Conservation (phyloP, 2,329 filamentous ascomycete genomes). For the Penicillium sp. region DNA sequence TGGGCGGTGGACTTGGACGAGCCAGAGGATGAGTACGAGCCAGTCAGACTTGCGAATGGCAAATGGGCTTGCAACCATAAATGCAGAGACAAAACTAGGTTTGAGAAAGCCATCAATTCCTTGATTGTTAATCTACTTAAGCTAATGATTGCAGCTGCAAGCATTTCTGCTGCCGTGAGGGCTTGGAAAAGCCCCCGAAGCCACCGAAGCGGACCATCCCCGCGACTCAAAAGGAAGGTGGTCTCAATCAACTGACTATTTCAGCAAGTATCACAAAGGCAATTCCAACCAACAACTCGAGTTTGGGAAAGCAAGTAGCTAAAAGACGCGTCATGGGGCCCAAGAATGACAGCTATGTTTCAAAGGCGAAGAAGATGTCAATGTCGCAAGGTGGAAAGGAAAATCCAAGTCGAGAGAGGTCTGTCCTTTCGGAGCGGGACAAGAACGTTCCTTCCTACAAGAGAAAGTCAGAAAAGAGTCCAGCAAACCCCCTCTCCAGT, state of each 20-base stretch:
- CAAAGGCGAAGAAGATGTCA: not conserved
- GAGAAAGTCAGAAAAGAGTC: not conserved
- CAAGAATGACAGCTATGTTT: not conserved
- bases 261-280: conserved; percentile 27
- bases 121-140: not conserved
- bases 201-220: conserved; percentile 26
- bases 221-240: conserved; percentile 22
- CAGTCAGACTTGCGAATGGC: conserved; percentile 62
- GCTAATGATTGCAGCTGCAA: conserved; percentile 56
- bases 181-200: conserved; percentile 63
- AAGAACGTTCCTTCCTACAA: not conserved
- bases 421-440: not conserved
- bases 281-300: conserved; percentile 17
- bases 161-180: conserved; percentile 70
- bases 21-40: conserved; percentile 32
- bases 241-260: conserved; percentile 30
- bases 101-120: not conserved
- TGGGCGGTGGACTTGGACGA: conserved; percentile 9
- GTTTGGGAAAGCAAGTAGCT: not conserved
- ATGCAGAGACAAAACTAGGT: conserved; percentile 60
- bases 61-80: conserved; percentile 72
- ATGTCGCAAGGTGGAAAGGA: not conserved
- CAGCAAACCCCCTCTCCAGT: conserved; percentile 25
- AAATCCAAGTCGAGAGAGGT: not conserved
- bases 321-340: not conserved